These are phyloP conservation scores for Hypoxylon rubiginosum DNA, from an alignment of 2,329 filamentous ascomycete species.

Conservation along the genomic window DNA sequence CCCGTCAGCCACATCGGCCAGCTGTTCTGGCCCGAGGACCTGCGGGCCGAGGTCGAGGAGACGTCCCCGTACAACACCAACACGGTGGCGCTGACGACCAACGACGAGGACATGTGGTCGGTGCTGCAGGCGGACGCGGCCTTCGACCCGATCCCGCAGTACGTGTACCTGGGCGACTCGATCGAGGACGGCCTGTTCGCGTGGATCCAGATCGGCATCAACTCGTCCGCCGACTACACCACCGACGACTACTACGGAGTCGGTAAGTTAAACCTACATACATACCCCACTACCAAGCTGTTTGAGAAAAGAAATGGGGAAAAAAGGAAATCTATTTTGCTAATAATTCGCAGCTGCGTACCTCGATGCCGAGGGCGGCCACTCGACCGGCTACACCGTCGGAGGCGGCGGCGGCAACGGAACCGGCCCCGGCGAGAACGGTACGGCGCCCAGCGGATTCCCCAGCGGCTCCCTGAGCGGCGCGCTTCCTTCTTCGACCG, in stretches of 20 bases:
- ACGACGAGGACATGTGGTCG: constrained; percentile 53
- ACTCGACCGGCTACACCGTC: constrained; percentile 39
- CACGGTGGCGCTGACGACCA: constrained; percentile 48
- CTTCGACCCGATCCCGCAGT: constrained; percentile 65
- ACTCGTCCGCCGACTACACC: constrained; percentile 54
- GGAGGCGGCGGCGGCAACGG: constrained; percentile 41
- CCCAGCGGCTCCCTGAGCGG: constrained; percentile 30
- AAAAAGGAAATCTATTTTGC: background rate
- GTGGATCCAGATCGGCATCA: constrained; percentile 64
- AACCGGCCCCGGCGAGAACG: constrained; percentile 38
- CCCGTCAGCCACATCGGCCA: constrained; percentile 52
- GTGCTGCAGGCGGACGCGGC: constrained; percentile 47
- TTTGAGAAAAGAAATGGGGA: too few species aligned
- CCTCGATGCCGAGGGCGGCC: constrained; percentile 47
- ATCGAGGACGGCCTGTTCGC: constrained; percentile 61
- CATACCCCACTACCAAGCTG: background rate
- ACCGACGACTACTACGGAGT: constrained; percentile 47
- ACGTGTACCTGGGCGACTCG: constrained; percentile 64
- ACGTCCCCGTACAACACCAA: constrained; percentile 50
- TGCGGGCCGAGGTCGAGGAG: constrained; percentile 49
- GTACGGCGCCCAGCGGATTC: constrained; percentile 29
- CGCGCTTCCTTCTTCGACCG: constrained; percentile 22
- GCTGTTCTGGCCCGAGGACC: constrained; percentile 52
- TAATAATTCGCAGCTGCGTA: constrained; percentile 43
- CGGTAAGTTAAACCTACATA: constrained; percentile 26